phyloP scores from a whole-genome alignment of 179 eudicot species.

The Spinacia oleracea region DNA sequence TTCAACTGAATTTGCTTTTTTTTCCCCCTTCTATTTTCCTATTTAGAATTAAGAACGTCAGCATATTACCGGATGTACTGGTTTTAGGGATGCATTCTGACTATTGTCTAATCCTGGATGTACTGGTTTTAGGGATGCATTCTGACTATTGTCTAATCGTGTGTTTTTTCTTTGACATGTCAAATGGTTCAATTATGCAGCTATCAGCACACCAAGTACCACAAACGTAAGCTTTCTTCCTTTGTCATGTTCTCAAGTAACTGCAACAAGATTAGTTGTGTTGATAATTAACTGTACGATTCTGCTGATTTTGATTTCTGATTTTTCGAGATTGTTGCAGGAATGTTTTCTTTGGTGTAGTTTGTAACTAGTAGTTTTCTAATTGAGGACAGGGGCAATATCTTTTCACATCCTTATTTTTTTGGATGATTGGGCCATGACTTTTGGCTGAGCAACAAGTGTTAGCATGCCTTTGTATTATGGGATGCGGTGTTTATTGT shows the following conservation, averaged over 20 bases:
- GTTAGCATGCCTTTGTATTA: not conserved
- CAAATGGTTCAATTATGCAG: constrained; percentile 47
- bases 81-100: not conserved
- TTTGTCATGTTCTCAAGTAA: not conserved
- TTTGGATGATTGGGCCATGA: not conserved
- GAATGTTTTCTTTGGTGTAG: not conserved
- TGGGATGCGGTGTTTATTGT: not conserved
- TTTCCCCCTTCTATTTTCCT: not conserved
- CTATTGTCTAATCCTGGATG: constrained; percentile 18
- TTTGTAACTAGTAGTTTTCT: not conserved
- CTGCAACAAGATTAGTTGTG: constrained; percentile 11
- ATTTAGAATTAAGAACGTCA: not conserved
- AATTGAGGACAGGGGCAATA: not conserved
- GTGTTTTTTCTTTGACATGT: constrained; percentile 43
- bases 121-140: not conserved
- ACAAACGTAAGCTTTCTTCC: constrained; percentile 71
- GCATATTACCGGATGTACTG: not conserved
- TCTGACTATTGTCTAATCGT: constrained; percentile 18
- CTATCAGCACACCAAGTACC: constrained; percentile 97
- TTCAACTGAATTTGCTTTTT: not conserved
- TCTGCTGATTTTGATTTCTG: not conserved
- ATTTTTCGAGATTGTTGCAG: not conserved
- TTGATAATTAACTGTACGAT: not conserved
- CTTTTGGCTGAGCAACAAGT: not conserved
- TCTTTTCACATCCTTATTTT: not conserved